These are phyloP conservation scores for Erigeron canadensis DNA, from an alignment of 129 eudicot species.

Conservation along the genomic window DNA sequence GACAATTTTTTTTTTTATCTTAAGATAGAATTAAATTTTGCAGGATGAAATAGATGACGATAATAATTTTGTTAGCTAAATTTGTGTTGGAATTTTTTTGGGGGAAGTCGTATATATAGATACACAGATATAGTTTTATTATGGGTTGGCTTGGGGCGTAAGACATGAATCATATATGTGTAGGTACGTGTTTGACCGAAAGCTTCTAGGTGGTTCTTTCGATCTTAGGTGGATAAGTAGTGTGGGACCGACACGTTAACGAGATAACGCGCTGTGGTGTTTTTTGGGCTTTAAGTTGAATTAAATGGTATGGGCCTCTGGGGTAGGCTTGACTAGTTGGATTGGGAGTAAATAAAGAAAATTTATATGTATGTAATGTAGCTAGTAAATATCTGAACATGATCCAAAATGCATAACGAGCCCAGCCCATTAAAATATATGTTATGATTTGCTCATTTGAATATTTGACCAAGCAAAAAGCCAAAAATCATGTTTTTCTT, in stretches of 20 bases:
- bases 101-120: constrained; percentile 15
- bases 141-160: constrained; percentile 25
- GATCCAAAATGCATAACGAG: no score
- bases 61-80: background rate
- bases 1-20: background rate
- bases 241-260: constrained; percentile 26
- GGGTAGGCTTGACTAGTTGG: constrained; percentile 1
- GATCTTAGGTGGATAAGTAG: constrained; percentile 2
- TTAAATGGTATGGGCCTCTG: constrained; percentile 12
- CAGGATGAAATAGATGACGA: background rate
- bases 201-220: constrained; percentile 36
- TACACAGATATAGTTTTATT: background rate
- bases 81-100: background rate
- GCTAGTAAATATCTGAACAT: no score
- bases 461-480: no score
- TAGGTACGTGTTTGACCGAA: constrained; percentile 4
- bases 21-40: background rate
- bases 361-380: no score
- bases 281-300: background rate
- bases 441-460: no score
- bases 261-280: constrained; percentile 7
- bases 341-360: background rate
- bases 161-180: constrained; percentile 30
- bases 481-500: no score
- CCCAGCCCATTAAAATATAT: no score